Base-by-base conservation (phyloP, 1,284 basidiomycete genomes). In the Porodaedalea pini region DNA sequence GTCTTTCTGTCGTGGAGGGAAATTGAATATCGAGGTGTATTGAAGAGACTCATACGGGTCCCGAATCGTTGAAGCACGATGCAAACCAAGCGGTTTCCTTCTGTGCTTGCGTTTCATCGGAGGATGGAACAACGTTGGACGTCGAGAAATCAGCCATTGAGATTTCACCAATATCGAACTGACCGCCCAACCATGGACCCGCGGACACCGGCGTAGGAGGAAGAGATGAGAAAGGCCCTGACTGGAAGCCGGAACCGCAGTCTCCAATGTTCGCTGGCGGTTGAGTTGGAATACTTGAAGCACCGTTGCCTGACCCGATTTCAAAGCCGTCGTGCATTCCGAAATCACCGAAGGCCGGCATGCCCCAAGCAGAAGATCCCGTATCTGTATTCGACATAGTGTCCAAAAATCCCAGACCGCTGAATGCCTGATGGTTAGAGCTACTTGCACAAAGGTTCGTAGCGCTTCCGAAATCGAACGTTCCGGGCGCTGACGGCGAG, bases 401-500 rank as follows among this genome's bases (percentile, higher is more conserved):
- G 34, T 48, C 44, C 19, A 29, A 44, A 32, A 55, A 55, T 40
- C 54, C 54, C 27, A 54, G 7, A 45, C 34, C 21, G 31, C 29
- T 32, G 10, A 45, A 36, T 15, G 31, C 17, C 6, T 43, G 34
- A n/a, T 41, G 29, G 10, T 40, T 47, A 10, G 56, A 57, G 4
- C 56, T 29, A 31, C 50, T 47, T 8, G 56, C 56, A n/a, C 37
- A 32, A 36, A 57, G 56, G 25, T 57, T 57, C 19, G 56, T 57
- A 8, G 51, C 43, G 7, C 23, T 8, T 15, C 25, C 36, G n/a
- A 57, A 37, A 23, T 32, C 49, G 10, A 39, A 57, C 13, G 40
- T 23, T 23, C 19, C 29, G 1, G 19, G 19, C 2, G 36, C 50
- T 3, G 11, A 17, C 25, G 49, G 56, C 13, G 56, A 57, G 19